phyloP scores from a whole-genome alignment of 2,329 filamentous ascomycete genomes.

The Graphium sp. region DNA sequence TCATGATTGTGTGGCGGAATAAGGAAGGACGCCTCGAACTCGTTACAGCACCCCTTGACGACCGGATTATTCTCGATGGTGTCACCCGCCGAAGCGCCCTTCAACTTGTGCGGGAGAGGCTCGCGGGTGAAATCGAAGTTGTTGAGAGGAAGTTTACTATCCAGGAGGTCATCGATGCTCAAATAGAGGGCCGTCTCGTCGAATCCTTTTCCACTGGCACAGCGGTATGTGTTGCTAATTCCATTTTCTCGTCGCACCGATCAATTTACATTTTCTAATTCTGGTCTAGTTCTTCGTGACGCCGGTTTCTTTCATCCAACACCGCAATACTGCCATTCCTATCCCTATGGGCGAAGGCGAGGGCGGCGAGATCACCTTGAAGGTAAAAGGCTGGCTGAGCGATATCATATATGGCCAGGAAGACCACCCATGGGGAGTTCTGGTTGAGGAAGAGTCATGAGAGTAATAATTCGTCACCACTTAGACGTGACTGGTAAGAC shows the following conservation, averaged over 20 bases:
- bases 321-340: conserved; percentile 44
- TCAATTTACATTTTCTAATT: too few relatives aligned
- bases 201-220: conserved; percentile 82
- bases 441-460: conserved; percentile 35
- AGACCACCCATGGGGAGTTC: conserved; percentile 52
- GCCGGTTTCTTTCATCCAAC: conserved; percentile 50
- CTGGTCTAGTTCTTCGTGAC: conserved; percentile 49
- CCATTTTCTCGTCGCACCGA: too few relatives aligned
- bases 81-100: conserved; percentile 73
- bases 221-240: conserved; percentile 40
- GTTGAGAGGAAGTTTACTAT: conserved; percentile 77
- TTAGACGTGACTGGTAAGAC: too few relatives aligned
- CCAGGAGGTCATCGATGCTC: conserved; percentile 55
- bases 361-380: conserved; percentile 36
- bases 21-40: conserved; percentile 50
- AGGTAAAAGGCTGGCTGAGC: conserved; percentile 49
- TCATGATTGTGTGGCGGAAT: conserved; percentile 68
- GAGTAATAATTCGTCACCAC: conserved; percentile 6
- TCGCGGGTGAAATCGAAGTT: conserved; percentile 46
- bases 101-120: conserved; percentile 49
- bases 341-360: conserved; percentile 41
- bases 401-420: conserved; percentile 62
- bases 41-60: conserved; percentile 69
- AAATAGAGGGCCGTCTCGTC: conserved; percentile 57
- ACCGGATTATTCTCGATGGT: conserved; percentile 72